These are phyloP conservation scores for Lentinula detonsa DNA, from an alignment of 768 basidiomycete species.

Conservation along the genomic window DNA sequence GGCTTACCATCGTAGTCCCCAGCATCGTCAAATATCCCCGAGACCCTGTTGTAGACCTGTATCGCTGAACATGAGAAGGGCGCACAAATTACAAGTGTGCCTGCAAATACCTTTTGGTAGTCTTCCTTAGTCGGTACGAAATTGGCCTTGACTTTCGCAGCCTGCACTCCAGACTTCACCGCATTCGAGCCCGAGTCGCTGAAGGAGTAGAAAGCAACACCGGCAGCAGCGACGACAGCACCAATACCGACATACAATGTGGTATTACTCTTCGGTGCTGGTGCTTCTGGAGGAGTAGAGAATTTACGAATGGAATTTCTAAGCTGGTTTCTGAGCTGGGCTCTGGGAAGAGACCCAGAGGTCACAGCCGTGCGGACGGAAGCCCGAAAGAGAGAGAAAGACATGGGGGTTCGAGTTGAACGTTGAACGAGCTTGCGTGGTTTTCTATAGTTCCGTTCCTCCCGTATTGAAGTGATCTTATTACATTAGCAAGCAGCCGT, in stretches of 20 bases:
- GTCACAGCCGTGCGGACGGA: constrained; percentile 41
- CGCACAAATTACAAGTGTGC: neutral
- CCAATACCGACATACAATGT: constrained; percentile 57
- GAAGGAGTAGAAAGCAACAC: constrained; percentile 59
- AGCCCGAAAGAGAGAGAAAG: constrained; percentile 45
- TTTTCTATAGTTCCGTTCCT: neutral
- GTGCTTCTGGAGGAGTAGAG: constrained; percentile 43
- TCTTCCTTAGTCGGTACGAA: constrained; percentile 77
- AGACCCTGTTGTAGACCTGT: constrained; percentile 88
- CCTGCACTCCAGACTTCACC: constrained; percentile 56
- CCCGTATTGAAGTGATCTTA: neutral
- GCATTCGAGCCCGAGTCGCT: constrained; percentile 45
- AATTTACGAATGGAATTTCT: constrained; percentile 49
- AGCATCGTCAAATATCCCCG: constrained; percentile 68
- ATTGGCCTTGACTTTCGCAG: constrained; percentile 57
- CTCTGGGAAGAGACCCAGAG: constrained; percentile 21
- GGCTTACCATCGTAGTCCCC: constrained; percentile 81
- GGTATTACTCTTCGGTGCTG: constrained; percentile 47
- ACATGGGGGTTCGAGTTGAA: constrained; percentile 35
- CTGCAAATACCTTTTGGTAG: constrained; percentile 70
- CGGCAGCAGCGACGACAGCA: constrained; percentile 50
- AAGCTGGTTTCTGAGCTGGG: constrained; percentile 29
- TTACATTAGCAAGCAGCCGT: constrained; percentile 8
- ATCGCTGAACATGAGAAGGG: constrained; percentile 1
- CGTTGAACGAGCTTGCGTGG: neutral